Base-by-base conservation (phyloP, 352 stramenopile species). In the Phytopythium sindhum region DNA sequence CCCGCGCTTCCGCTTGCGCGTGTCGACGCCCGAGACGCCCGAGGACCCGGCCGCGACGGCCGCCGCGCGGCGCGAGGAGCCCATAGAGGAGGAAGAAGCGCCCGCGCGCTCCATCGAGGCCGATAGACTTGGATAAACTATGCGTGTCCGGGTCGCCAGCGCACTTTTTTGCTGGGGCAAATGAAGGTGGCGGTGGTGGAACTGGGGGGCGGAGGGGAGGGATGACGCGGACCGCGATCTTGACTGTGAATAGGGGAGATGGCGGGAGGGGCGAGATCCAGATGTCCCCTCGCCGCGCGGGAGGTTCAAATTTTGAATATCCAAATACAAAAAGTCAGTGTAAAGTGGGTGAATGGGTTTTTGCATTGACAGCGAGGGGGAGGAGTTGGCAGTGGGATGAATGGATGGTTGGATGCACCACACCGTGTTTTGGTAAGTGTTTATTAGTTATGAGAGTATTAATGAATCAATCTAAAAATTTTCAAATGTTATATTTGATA, bases 1-100 rank as follows among this genome's bases (percentile, higher is more conserved):
- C 33, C 81, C 86, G 33, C 86, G 81, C 74, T 92, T 91, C 53
- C 86, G 75, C 71, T 92, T 94, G 69, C 81, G 83, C 28, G 72
- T 65, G 57, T 84, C 71, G 64, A 67, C 66, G 55, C 44, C 57
- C 28, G 56, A 9, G 56, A 14, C 10, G n/a, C 35, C 26, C 48
- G 17, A 4, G 15, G 48, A n/a, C 14, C 17, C 26, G 26, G 64
- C 50, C 62, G 41, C 51, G 62, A 47, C 63, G 41, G 44, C 59
- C 62, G 52, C 67, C 8, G 41, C 24, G 41, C 56, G 56, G 5
- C 56, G 56, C 26, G 56, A 29, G 24, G 55, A 42, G 33, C 15
- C 39, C 33, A 44, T 44, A 9, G 42, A 28, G 28, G 42, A 50
- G 56, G 56, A 61, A 21, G 55, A 52, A 17, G 29, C n/a, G 29